Base-by-base conservation (phyloP, 140 eudicot genomes). In the Ambrosia hybrid region DNA sequence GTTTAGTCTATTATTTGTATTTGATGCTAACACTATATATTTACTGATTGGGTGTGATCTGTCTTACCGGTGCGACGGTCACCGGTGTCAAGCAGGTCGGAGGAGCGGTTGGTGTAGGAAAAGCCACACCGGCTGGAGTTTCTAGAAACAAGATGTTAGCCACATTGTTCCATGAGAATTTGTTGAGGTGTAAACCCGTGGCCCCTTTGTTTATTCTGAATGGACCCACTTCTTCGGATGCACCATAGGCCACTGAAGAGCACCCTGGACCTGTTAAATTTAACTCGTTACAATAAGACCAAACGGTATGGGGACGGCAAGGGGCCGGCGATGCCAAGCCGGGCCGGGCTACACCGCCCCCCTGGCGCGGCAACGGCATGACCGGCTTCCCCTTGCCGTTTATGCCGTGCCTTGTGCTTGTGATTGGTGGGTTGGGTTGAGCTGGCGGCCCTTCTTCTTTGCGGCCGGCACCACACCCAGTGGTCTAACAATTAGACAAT, bases 81-180 rank as follows among this genome's bases (percentile, higher is more conserved):
- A 1, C 99, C 99, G 8, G 99, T 91, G 90, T 94, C 81, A 9
- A 73, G 76, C 63, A 94, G 89, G 63, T 94, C 97, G 3, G 96
- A 84, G 1, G 97, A 91, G 4, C 85, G 83, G 83, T 94, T 94
- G 71, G 78, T 84, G 70, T 90, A 94, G 5, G 99, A 94, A 75
- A 88, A 94, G 43, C 99, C 99, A 94, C 99, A 13, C 99, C 99
- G 0, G 99, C 99, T 0, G 99, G 99, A 67, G 99, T 84, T 85
- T 94, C 99, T 1, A 94, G 83, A 72, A 94, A 94, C 61, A 94
- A 83, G 15, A 94, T 79, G 77, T 94, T 94, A 11, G 99, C 99
- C 39, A 60, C 85, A 1, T 51, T 85, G 85, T 94, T 94, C 99
- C 99, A 94, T 0, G 99, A 76, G 70, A 86, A 91, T 49, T 81